Percentiles rank a stretch among this genome's conserved stretches.
These are phyloP conservation scores for Udeniomyces megalosporus DNA, from an alignment of 768 basidiomycete genomes.

Conservation along the genomic window DNA sequence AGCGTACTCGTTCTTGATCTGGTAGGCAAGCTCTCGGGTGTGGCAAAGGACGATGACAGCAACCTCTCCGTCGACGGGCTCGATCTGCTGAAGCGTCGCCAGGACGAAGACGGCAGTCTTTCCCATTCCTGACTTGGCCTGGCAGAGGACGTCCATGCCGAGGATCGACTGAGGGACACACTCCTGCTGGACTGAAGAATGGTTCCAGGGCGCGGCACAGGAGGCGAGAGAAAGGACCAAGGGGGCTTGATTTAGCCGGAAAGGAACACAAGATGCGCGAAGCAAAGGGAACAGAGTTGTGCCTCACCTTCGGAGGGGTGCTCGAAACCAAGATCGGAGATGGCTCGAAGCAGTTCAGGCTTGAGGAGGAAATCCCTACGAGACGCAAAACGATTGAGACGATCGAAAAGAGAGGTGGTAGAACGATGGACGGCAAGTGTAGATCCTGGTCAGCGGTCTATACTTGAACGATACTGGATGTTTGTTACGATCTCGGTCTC, in stretches of 20 bases:
- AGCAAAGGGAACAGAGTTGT: no score
- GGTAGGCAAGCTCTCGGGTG: conserved; percentile 96
- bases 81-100: conserved; percentile 92
- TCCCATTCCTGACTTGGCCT: conserved; percentile 85
- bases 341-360: conserved; percentile 88
- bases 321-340: conserved; percentile 98
- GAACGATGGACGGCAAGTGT: not conserved
- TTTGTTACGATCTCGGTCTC: no score
- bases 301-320: conserved; percentile 94
- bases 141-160: conserved; percentile 98
- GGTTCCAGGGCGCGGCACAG: no score
- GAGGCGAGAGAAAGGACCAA: not conserved
- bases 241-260: not conserved
- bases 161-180: conserved; percentile 99
- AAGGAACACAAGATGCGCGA: not conserved
- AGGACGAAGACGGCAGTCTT: conserved; percentile 99
- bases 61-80: conserved; percentile 95
- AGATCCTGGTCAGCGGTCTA: no score
- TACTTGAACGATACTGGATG: no score
- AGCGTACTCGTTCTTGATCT: conserved; percentile 99
- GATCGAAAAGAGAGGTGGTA: not conserved
- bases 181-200: conserved; percentile 95
- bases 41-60: conserved; percentile 96
- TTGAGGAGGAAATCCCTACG: conserved; percentile 90
- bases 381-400: not conserved